A percentile compares a stretch with the other conserved stretches of the same genome.
Evolutionary conservation across 2,329 filamentous ascomycete genomes (phyloP).

Genomic region (Hymenoscyphus fraxineus): DNA sequence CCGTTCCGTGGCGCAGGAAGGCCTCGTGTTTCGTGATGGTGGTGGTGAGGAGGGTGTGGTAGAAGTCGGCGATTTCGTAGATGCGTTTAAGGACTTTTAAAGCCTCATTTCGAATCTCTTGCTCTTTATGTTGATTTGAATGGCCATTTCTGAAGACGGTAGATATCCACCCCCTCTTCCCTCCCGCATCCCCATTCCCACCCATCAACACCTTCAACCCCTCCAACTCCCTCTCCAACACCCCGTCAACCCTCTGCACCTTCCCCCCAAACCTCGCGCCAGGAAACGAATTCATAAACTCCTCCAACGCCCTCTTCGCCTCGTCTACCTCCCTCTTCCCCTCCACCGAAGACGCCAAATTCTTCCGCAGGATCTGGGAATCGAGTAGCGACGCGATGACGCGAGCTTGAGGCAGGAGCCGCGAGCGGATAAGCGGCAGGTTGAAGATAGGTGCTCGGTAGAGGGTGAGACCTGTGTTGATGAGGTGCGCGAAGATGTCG

Average conservation of each 20-base stretch:
- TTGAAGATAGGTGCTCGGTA: not conserved
- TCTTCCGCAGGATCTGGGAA: not conserved
- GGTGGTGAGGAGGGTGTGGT: not conserved
- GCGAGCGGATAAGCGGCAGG: not conserved
- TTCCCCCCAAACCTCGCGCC: not conserved
- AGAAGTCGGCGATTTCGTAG: not conserved
- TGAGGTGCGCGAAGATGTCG: conserved; percentile 1
- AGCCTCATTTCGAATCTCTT: not conserved
- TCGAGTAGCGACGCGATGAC: not conserved
- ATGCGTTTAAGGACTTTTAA: not conserved
- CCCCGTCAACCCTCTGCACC: not conserved
- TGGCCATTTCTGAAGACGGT: too few species aligned
- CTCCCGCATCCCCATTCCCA: too few species aligned
- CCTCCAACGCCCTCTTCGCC: not conserved
- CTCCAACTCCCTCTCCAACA: not conserved
- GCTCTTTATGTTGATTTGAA: not conserved
- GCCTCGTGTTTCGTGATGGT: not conserved
- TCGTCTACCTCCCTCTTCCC: not conserved
- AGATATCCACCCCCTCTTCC: not conserved
- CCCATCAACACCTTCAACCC: not conserved
- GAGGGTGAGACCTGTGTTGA: not conserved
- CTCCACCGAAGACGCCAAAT: too few species aligned
- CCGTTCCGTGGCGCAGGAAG: not conserved
- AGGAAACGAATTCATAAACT: not conserved
- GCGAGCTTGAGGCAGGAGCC: not conserved